phyloP scores from a whole-genome alignment of 495 filamentous ascomycete genomes.

The Penicillium lagena region DNA sequence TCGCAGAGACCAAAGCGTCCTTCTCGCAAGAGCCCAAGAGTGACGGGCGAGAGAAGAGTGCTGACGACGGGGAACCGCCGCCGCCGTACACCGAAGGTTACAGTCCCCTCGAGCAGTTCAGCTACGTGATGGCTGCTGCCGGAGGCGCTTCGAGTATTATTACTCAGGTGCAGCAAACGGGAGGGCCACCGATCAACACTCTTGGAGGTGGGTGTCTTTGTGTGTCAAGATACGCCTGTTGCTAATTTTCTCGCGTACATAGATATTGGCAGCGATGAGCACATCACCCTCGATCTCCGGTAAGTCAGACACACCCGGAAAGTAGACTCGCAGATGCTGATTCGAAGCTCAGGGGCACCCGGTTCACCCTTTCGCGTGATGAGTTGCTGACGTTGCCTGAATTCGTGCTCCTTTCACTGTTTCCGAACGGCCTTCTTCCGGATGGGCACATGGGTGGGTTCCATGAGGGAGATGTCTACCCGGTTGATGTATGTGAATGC shows the following conservation, averaged over 20 bases:
- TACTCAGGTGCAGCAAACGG: constrained; percentile 94
- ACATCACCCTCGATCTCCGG: constrained; percentile 91
- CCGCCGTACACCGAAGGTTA: constrained; percentile 93
- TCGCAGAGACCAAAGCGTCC: constrained; percentile 78
- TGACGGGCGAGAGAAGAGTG: constrained; percentile 56
- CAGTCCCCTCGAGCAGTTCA: constrained; percentile 87
- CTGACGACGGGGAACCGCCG: constrained; percentile 86
- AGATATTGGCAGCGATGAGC: constrained; percentile 90
- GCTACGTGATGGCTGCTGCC: constrained; percentile 96
- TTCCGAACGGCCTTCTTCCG: constrained; percentile 94
- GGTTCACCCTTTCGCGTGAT: constrained; percentile 89
- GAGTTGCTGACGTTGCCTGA: constrained; percentile 93
- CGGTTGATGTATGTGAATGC: constrained; percentile 77
- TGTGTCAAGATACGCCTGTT: constrained; percentile 2
- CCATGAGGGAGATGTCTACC: constrained; percentile 87
- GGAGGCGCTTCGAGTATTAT: constrained; percentile 97
- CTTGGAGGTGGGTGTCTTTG: constrained; percentile 64
- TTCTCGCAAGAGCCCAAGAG: constrained; percentile 67
- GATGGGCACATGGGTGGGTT: constrained; percentile 95
- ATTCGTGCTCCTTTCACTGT: constrained; percentile 97
- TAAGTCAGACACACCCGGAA: constrained; percentile 34
- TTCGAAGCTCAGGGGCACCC: constrained; percentile 60
- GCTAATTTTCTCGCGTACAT: constrained; percentile 1
- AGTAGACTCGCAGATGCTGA: constrained; percentile 8
- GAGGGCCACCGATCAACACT: constrained; percentile 75